Evolutionary conservation across 176 grass and related monocot species (phyloP).

Genomic region (Urochloa ruziziensis): DNA sequence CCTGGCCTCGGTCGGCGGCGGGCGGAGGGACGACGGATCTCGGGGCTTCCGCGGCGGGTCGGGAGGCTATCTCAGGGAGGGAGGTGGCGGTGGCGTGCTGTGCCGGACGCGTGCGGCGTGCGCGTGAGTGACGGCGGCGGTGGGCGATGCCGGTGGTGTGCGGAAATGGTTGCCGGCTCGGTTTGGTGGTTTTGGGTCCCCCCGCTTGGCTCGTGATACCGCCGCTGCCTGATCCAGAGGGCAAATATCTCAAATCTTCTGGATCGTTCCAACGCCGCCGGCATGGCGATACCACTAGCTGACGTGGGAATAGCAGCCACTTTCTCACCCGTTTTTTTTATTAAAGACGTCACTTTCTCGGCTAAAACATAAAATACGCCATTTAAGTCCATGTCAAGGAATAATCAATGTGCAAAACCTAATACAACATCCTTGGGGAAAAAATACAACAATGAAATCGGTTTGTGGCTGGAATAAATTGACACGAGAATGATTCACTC

Average conservation of each 20-base stretch:
- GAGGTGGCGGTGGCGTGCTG: background rate
- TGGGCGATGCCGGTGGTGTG: background rate
- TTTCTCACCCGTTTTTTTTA: too few relatives aligned
- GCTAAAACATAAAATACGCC: too few relatives aligned
- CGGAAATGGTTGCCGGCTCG: background rate
- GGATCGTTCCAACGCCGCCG: background rate
- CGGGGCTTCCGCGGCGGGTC: background rate
- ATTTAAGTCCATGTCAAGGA: too few relatives aligned
- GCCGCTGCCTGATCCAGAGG: background rate
- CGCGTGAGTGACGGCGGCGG: background rate
- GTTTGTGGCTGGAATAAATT: too few relatives aligned
- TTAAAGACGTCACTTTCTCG: too few relatives aligned
- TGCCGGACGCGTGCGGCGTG: background rate
- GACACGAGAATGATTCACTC: too few relatives aligned
- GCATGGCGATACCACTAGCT: too few relatives aligned
- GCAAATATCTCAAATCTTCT: constrained; percentile 25
- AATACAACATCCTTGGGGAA: too few relatives aligned
- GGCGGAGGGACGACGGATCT: constrained; percentile 3
- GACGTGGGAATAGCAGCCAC: too few relatives aligned
- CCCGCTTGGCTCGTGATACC: background rate
- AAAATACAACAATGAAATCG: too few relatives aligned
- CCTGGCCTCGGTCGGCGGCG: too few relatives aligned
- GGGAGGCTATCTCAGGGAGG: background rate
- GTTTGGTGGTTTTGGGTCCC: background rate
- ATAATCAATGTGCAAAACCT: too few relatives aligned